phyloP scores from a whole-genome alignment of 169 alveolate species.

The Eimeria tenella region DNA sequence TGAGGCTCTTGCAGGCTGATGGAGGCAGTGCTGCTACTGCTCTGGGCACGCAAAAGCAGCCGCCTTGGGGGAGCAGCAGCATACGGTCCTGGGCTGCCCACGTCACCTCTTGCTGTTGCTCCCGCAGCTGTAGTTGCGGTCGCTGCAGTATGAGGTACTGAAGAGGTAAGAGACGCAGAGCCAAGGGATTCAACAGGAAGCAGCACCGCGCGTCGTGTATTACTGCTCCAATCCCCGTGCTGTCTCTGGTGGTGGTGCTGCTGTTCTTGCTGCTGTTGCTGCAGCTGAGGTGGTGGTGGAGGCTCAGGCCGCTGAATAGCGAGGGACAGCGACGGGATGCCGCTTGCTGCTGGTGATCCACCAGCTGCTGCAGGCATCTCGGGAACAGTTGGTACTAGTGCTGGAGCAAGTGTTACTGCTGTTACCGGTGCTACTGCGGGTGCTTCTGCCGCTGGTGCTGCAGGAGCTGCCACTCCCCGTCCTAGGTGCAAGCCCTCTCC shows the following conservation, averaged over 20 bases:
- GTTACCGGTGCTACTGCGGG: background rate
- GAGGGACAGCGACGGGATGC: constrained; percentile 31
- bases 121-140: background rate
- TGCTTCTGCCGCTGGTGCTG: constrained; percentile 5
- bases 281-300: constrained; percentile 6
- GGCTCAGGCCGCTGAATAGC: constrained; percentile 18
- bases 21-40: constrained; percentile 40
- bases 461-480: background rate
- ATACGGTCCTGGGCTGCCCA: background rate
- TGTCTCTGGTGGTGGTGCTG: constrained; percentile 39
- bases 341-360: background rate
- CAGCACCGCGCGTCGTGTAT: constrained; percentile 24
- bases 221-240: constrained; percentile 3
- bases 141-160: background rate
- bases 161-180: background rate
- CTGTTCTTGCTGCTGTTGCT: constrained; percentile 35
- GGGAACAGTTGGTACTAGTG: background rate
- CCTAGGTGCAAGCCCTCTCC: background rate
- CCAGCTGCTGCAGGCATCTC: background rate
- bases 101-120: constrained; percentile 9
- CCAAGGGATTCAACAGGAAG: constrained; percentile 29
- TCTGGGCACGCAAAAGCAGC: constrained; percentile 17
- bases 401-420: background rate
- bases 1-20: constrained; percentile 29
- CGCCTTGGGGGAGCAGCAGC: constrained; percentile 14